Conservation (phyloP, 1,284 basidiomycete species). For the Cutaneotrichosporon cyanovorans region DNA sequence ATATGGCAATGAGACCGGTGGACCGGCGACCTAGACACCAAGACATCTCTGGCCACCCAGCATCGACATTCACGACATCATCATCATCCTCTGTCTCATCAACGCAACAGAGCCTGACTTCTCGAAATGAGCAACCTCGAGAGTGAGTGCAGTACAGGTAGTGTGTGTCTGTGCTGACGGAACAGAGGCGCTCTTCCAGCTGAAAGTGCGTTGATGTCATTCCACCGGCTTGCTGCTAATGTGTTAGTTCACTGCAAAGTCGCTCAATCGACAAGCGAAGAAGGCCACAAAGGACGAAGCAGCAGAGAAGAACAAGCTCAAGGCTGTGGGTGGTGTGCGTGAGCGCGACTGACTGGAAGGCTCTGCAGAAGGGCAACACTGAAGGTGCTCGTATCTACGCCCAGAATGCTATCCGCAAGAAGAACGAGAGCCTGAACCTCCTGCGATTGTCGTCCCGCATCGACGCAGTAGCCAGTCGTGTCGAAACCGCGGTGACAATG, state of each 20-base stretch:
- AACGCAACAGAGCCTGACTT: too few relatives aligned
- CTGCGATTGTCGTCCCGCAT: slow-evolving; percentile 80
- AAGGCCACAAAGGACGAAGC: slow-evolving; percentile 91
- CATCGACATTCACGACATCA: too few relatives aligned
- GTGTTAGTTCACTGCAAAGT: slow-evolving; percentile 91
- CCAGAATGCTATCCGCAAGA: slow-evolving; percentile 96
- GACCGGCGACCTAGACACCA: too few relatives aligned
- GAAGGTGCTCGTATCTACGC: slow-evolving; percentile 99
- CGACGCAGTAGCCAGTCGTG: slow-evolving; percentile 91
- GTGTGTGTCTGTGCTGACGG: not conserved
- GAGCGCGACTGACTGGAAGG: slow-evolving; percentile 51
- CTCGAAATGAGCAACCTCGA: slow-evolving; percentile 73
- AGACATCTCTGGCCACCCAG: too few relatives aligned
- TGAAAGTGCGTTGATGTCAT: slow-evolving; percentile 82
- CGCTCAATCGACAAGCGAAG: slow-evolving; percentile 81
- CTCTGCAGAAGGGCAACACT: slow-evolving; percentile 89
- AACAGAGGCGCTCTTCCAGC: slow-evolving; percentile 86
- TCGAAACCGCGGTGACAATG: slow-evolving; percentile 99
- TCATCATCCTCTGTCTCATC: too few relatives aligned
- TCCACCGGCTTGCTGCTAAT: not conserved
- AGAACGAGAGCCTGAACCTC: slow-evolving; percentile 87
- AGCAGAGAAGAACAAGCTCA: slow-evolving; percentile 74
- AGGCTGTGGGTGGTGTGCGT: slow-evolving; percentile 58
- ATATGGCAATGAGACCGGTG: too few relatives aligned
- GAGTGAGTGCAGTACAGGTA: slow-evolving; percentile 54